Conservation (phyloP, 176 grass and related monocot species). For the Aegilops sharonensis region DNA sequence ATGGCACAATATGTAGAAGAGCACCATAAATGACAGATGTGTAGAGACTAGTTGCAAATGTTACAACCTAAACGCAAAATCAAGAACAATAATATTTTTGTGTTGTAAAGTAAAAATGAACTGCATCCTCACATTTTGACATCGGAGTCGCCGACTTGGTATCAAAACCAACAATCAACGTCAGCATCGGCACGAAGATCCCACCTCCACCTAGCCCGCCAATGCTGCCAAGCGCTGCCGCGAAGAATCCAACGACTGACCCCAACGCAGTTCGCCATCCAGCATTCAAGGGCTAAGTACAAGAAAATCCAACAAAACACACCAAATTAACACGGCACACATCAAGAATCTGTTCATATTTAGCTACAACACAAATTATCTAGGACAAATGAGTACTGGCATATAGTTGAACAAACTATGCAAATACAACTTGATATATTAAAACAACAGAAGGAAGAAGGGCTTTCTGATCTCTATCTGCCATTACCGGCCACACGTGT, state of each 20-base stretch:
- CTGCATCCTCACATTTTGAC: constrained; percentile 49
- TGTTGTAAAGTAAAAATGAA: neutral
- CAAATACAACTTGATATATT: neutral
- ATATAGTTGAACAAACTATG: neutral
- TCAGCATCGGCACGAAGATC: constrained; percentile 70
- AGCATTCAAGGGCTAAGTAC: constrained; percentile 37
- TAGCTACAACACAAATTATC: neutral
- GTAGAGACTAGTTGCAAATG: neutral
- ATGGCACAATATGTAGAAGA: neutral
- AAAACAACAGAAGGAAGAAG: neutral
- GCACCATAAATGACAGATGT: neutral
- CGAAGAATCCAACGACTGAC: constrained; percentile 42
- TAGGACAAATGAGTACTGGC: neutral
- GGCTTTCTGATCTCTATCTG: neutral
- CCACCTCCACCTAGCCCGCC: constrained; percentile 56
- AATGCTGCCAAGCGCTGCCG: constrained; percentile 54
- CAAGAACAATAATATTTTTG: neutral
- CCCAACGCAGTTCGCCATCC: constrained; percentile 49
- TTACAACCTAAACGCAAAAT: neutral
- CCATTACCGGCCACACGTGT: constrained; percentile 45
- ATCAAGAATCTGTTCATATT: neutral
- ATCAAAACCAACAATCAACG: constrained; percentile 59
- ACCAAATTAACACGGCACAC: neutral
- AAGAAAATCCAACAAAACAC: neutral
- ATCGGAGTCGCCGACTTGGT: constrained; percentile 53